Percentiles rank a stretch among this genome's conserved stretches.
Conservation (phyloP, 306 rosid genomes). For the Malus orientalis region DNA sequence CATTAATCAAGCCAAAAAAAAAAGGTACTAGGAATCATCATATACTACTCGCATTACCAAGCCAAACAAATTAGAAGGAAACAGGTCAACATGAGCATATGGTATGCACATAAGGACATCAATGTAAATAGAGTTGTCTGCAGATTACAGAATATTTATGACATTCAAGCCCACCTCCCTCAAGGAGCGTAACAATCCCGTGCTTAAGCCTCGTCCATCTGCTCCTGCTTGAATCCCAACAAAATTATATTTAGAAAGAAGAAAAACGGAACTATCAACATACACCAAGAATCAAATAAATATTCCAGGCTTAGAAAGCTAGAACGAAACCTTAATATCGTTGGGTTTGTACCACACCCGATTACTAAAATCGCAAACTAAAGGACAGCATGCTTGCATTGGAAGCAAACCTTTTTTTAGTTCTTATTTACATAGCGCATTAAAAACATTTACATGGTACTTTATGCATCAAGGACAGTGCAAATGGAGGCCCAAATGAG, state of each 20-base stretch:
- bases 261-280: neutral
- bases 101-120: slow-evolving; percentile 21
- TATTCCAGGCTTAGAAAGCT: neutral
- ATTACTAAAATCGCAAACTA: neutral
- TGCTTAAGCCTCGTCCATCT: slow-evolving; percentile 37
- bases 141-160: slow-evolving; percentile 21
- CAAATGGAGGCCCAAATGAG: too few relatives aligned
- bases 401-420: neutral
- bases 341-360: too few relatives aligned
- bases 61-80: neutral
- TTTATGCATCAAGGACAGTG: neutral
- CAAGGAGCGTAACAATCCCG: slow-evolving; percentile 19
- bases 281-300: neutral
- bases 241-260: neutral
- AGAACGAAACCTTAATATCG: neutral
- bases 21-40: neutral
- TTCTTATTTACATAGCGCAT: neutral
- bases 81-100: slow-evolving; percentile 10
- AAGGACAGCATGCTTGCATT: neutral
- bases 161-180: slow-evolving; percentile 47
- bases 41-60: slow-evolving; percentile 1
- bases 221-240: slow-evolving; percentile 29
- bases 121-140: slow-evolving; percentile 5
- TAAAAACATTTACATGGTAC: neutral
- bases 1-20: neutral